Conservation (phyloP, 305 asterid genomes). For the Fraxinus floribunda region DNA sequence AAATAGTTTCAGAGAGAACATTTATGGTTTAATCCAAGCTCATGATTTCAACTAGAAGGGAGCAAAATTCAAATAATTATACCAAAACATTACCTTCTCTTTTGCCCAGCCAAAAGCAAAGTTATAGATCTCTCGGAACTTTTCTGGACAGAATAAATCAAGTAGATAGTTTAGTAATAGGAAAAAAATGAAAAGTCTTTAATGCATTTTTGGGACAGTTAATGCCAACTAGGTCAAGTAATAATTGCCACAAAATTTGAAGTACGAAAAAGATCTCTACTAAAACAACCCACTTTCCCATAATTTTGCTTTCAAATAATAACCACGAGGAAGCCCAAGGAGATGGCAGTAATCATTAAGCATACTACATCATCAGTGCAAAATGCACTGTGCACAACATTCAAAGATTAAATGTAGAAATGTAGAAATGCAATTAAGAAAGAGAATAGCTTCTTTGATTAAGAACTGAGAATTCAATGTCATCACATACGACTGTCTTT, state of each 20-base stretch:
- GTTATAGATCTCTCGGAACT: conserved; percentile 86
- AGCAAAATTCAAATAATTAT: not conserved
- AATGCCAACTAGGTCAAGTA: conserved; percentile 5
- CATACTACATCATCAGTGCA: conserved; percentile 10
- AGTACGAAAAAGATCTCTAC: conserved; percentile 3
- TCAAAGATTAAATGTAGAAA: not conserved
- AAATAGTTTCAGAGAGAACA: not conserved
- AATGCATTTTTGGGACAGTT: conserved; percentile 4
- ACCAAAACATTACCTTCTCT: conserved; percentile 67
- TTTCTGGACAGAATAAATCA: conserved; percentile 50
- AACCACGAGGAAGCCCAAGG: not conserved
- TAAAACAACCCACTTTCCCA: not conserved
- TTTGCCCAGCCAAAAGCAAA: conserved; percentile 99
- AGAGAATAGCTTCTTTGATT: not conserved
- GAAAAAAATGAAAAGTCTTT: not conserved
- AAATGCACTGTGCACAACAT: not conserved
- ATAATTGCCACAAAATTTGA: not conserved
- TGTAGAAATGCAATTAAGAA: not conserved
- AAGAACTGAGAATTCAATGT: conserved; percentile 18
- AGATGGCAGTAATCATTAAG: conserved; percentile 16
- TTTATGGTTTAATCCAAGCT: not conserved
- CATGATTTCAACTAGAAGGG: conserved; percentile 11
- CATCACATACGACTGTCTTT: conserved; percentile 90
- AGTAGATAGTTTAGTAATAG: conserved; percentile 20
- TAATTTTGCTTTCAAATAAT: not conserved